Evolutionary conservation across 169 alveolate species (phyloP).

Genomic region (Toxoplasma gondii): DNA sequence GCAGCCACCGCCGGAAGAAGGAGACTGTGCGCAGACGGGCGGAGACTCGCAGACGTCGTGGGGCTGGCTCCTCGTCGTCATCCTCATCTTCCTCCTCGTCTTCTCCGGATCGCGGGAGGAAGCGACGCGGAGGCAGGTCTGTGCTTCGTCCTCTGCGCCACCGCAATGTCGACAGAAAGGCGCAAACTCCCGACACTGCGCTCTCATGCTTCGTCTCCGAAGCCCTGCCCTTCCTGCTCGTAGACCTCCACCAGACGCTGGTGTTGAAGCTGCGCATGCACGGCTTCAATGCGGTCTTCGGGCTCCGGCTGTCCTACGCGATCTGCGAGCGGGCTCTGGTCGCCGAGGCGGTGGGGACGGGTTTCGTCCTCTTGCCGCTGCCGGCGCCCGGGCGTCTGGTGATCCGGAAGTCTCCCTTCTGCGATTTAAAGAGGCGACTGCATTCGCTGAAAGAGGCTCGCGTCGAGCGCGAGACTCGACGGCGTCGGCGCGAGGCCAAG

Average conservation of each 20-base stretch:
- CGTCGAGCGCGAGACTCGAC: neutral
- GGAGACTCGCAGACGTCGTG: neutral
- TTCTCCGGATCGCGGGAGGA: neutral
- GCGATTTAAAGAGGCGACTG: neutral
- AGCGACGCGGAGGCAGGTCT: neutral
- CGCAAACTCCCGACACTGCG: neutral
- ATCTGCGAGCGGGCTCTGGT: neutral
- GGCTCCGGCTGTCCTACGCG: neutral
- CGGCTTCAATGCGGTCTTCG: constrained; percentile 19
- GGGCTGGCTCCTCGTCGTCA: neutral
- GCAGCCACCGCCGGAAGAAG: neutral
- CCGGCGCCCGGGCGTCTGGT: constrained; percentile 6
- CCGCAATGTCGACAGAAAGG: neutral
- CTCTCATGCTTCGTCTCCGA: neutral
- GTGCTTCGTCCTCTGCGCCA: neutral
- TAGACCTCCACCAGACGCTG: neutral
- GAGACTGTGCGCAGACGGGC: neutral
- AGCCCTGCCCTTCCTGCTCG: constrained; percentile 7
- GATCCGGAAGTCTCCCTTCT: constrained; percentile 11
- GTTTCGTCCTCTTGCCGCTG: neutral
- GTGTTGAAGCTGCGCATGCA: neutral
- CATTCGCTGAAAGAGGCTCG: neutral
- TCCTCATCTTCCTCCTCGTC: constrained; percentile 11
- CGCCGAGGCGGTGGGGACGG: constrained; percentile 3
- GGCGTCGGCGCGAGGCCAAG: neutral